Conservation (phyloP, 2,329 filamentous ascomycete species). For the Orbilia brochopaga region DNA sequence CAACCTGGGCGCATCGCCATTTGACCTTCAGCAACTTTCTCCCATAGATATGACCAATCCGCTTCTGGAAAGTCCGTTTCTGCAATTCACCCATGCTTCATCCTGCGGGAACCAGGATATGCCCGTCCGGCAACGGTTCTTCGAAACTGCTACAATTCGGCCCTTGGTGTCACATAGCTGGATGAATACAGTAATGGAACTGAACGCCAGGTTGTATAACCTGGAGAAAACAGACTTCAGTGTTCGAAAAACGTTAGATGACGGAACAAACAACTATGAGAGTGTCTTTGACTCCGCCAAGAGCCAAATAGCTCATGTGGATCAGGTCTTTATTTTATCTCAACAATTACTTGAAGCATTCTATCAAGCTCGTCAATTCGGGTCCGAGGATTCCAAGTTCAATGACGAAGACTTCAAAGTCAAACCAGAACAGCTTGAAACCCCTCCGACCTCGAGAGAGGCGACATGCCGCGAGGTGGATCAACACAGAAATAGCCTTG, state of each 20-base stretch:
- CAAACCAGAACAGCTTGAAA: not conserved
- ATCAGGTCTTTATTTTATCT: not conserved
- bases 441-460: too few species aligned
- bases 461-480: not conserved
- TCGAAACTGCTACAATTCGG: not conserved
- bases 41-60: too few species aligned
- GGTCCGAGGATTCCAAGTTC: not conserved
- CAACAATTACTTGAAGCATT: conserved; percentile 1
- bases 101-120: too few species aligned
- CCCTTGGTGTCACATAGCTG: not conserved
- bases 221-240: not conserved
- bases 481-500: not conserved
- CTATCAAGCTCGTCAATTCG: not conserved
- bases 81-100: too few species aligned
- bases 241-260: not conserved
- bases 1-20: too few species aligned
- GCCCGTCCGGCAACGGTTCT: not conserved
- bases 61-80: too few species aligned
- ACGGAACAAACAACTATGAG: not conserved
- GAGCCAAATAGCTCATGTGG: not conserved
- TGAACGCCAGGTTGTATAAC: not conserved
- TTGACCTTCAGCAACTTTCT: too few species aligned
- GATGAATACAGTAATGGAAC: conserved; percentile 1
- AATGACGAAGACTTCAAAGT: not conserved
- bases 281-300: not conserved